Conservation (phyloP, 495 filamentous ascomycete genomes). For the Lophium mytilinum region DNA sequence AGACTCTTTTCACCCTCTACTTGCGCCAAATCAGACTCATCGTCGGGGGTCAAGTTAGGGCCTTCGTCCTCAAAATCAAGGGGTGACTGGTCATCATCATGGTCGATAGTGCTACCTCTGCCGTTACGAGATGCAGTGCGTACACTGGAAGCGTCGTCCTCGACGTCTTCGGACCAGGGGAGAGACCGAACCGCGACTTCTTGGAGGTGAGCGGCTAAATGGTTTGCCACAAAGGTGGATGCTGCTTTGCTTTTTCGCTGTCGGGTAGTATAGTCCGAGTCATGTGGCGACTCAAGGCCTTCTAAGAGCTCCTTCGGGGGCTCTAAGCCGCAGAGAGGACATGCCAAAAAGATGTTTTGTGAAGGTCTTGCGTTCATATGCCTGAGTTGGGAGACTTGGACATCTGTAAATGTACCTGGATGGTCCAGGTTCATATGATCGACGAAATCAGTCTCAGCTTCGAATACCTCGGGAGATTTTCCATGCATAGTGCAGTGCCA, state of each 20-base stretch:
- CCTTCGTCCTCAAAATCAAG: neutral
- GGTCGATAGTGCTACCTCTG: neutral
- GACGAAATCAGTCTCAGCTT: neutral
- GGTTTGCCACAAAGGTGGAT: neutral
- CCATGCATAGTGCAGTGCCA: slow-evolving; percentile 7
- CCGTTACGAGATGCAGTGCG: neutral
- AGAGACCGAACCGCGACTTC: slow-evolving; percentile 2
- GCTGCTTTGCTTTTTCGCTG: slow-evolving; percentile 3
- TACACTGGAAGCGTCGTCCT: slow-evolving; percentile 1
- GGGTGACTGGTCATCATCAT: neutral
- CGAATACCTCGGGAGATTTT: neutral
- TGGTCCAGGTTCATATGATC: slow-evolving; percentile 1
- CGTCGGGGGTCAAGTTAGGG: neutral
- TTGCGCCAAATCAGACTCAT: neutral
- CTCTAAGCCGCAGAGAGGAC: slow-evolving; percentile 4
- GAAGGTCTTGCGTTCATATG: neutral
- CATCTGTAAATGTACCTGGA: neutral
- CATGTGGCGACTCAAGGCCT: neutral
- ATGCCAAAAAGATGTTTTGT: neutral
- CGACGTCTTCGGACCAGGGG: slow-evolving; percentile 11
- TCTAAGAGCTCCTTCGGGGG: neutral
- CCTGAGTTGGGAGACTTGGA: slow-evolving; percentile 1
- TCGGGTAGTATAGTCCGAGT: neutral
- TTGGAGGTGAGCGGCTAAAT: slow-evolving; percentile 7
- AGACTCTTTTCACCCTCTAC: neutral